phyloP scores from a whole-genome alignment of 2,329 filamentous ascomycete genomes.

The Hypoxylon sp. region DNA sequence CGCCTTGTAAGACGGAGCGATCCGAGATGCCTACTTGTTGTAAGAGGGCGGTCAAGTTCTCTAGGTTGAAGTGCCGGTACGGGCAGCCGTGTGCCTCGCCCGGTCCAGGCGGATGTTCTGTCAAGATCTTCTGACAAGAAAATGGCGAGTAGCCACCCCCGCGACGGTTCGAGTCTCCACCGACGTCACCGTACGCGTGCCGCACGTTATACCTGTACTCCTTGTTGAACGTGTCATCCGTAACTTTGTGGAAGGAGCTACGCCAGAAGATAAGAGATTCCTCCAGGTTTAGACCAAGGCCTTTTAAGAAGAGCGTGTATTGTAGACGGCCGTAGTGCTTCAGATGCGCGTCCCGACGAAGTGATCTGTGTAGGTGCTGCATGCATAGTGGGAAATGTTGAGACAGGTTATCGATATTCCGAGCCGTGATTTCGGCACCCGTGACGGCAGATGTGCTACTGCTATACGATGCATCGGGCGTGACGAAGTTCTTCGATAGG shows the following conservation, averaged over 20 bases:
- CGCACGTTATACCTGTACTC: slow-evolving; percentile 97
- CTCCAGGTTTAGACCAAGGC: slow-evolving; percentile 91
- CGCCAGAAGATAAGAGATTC: slow-evolving; percentile 96
- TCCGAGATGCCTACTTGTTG: slow-evolving; percentile 86
- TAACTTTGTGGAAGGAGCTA: slow-evolving; percentile 84
- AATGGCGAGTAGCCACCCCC: slow-evolving; percentile 91
- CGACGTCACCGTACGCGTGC: slow-evolving; percentile 95
- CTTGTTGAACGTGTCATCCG: slow-evolving; percentile 96
- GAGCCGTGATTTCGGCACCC: slow-evolving; percentile 81
- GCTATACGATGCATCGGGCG: slow-evolving; percentile 87
- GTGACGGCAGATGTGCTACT: slow-evolving; percentile 74
- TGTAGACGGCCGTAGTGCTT: slow-evolving; percentile 95
- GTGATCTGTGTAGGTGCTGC: slow-evolving; percentile 87
- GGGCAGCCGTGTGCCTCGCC: slow-evolving; percentile 97
- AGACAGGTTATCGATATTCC: slow-evolving; percentile 83
- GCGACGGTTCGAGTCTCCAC: slow-evolving; percentile 89
- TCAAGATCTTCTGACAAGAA: slow-evolving; percentile 95
- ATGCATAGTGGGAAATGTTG: slow-evolving; percentile 93
- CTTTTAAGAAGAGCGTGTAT: slow-evolving; percentile 97
- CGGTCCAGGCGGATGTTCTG: slow-evolving; percentile 86
- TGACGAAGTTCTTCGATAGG: slow-evolving; percentile 95
- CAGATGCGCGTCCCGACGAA: slow-evolving; percentile 89
- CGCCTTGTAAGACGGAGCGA: slow-evolving; percentile 80
- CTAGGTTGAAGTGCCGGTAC: slow-evolving; percentile 90
- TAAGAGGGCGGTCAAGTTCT: slow-evolving; percentile 84